Evolutionary conservation across 345 rosid species (phyloP).

Genomic region (Hibiscus trionum): DNA sequence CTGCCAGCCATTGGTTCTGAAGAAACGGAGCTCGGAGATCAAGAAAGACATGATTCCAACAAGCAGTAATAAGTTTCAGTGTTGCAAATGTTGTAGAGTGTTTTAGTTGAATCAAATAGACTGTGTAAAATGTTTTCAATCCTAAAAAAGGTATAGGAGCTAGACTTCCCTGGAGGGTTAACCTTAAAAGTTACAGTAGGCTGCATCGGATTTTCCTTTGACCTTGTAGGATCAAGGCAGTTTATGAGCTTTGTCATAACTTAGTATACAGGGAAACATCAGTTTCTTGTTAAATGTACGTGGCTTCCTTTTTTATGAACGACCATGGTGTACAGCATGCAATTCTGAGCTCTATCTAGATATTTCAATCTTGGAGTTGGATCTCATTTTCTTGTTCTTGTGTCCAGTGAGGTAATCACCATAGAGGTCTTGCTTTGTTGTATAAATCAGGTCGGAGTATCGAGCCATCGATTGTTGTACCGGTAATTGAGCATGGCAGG

Average conservation of each 20-base stretch:
- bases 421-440: too few species aligned
- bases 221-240: not conserved
- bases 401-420: too few species aligned
- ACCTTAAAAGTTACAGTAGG: not conserved
- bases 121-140: not conserved
- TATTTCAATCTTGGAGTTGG: not conserved
- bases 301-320: not conserved
- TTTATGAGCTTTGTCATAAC: not conserved
- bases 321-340: not conserved
- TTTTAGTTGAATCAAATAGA: not conserved
- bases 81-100: not conserved
- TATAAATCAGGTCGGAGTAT: too few species aligned
- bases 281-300: not conserved
- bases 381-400: too few species aligned
- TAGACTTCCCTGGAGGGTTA: not conserved
- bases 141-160: conserved; percentile 2
- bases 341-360: not conserved
- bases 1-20: conserved; percentile 10
- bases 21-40: conserved; percentile 7
- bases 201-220: not conserved
- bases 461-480: too few species aligned
- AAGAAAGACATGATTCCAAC: not conserved
- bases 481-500: too few species aligned
- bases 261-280: not conserved
- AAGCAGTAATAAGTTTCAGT: not conserved